phyloP scores from a whole-genome alignment of 768 basidiomycete genomes.

The Clavaria fumosa region DNA sequence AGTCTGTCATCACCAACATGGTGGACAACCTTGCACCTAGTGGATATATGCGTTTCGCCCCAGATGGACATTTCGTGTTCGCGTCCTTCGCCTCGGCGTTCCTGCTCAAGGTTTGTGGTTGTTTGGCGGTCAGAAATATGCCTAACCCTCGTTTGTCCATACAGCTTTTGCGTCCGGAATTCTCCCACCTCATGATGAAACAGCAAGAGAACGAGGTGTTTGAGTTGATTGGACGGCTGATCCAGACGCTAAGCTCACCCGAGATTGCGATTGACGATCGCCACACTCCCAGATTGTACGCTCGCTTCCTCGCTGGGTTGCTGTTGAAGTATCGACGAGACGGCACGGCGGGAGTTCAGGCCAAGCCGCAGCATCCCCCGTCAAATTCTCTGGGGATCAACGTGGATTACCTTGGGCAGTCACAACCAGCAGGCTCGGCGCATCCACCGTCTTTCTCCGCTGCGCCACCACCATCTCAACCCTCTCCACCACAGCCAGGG shows the following conservation, averaged over 20 bases:
- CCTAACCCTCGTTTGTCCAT: neutral
- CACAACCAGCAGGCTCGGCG: constrained; percentile 10
- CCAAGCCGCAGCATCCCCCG: constrained; percentile 35
- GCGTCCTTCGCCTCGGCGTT: constrained; percentile 73
- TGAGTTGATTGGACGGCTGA: constrained; percentile 53
- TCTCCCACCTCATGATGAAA: constrained; percentile 42
- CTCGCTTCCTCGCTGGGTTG: constrained; percentile 63
- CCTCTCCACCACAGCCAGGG: constrained; percentile 9
- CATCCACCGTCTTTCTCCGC: constrained; percentile 19
- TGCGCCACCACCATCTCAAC: constrained; percentile 11
- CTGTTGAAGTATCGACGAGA: constrained; percentile 56
- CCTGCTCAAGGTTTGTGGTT: constrained; percentile 47
- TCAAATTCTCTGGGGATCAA: constrained; percentile 15
- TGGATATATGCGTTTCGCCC: constrained; percentile 65
- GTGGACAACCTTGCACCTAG: constrained; percentile 49
- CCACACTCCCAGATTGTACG: constrained; percentile 68
- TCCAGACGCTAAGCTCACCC: constrained; percentile 53
- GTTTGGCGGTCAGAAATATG: neutral
- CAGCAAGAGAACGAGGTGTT: constrained; percentile 58
- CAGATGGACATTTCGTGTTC: constrained; percentile 72
- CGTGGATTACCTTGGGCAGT: constrained; percentile 7
- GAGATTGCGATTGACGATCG: constrained; percentile 70
- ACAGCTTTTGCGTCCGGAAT: constrained; percentile 61
- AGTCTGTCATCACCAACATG: constrained; percentile 48
- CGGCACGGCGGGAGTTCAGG: constrained; percentile 40